Evolutionary conservation across 805 yeast species (phyloP), one percentile per base, ranked within the genome.

Genomic region (Kuraishia capsulata): DNA sequence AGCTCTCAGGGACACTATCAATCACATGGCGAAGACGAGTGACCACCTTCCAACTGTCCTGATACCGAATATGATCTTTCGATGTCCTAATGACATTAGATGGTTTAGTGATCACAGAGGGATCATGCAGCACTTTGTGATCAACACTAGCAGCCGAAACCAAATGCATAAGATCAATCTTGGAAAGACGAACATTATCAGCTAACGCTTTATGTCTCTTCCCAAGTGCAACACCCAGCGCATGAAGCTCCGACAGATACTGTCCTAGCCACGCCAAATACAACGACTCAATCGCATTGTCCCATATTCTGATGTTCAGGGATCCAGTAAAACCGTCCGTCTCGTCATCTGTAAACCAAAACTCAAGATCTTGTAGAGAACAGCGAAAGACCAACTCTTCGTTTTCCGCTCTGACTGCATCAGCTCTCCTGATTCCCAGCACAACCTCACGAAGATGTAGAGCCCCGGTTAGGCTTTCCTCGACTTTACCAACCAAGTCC

Each of bases 21-120:
- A 78, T 55, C 18, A 89, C 73, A 53, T 90, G 94, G 23, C 97
- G 69, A 32, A 92, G 58, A 28, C 96, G 68, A 2, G 87, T 76
- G 32, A 86, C 65, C 17, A 89, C 71, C 49, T 86, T 83, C 98
- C 98, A 92, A 49, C 94, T 77, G 47, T 87, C 85, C 43, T 77
- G 75, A 19, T 80, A 74, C 45, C 98, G 65, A 2, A 87, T 76
- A 58, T 89, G 97, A 25, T 78, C 72, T 16, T 69, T 67, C 2
- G 80, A 71, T 3, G 88, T 71, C 38, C 96, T 67, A 35, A 86
- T 72, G 23, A 87, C 76, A 48, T 83, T 79, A 0, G 96, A 81
- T 0, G 97, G 96, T 37, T 87, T 81, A 1, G 97, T 89, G 38
- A 90, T 70, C 16, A 88, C 96, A 4, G 85, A 77, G 0, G 97